Evolutionary conservation across 306 rosid genomes (phyloP).

Genomic region (Hippophae rhamnoides): DNA sequence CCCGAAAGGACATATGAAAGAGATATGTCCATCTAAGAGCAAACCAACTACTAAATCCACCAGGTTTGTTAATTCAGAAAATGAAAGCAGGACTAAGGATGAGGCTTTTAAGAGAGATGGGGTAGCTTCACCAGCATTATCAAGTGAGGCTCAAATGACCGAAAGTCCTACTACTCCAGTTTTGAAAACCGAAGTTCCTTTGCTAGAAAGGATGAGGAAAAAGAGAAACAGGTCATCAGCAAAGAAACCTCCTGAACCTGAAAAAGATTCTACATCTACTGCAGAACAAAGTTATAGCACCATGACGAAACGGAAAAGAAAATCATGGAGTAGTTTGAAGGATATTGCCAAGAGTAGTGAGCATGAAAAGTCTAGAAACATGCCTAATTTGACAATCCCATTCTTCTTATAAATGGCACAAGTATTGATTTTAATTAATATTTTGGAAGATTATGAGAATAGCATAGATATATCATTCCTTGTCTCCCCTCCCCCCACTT

Average conservation of each 20-base stretch:
- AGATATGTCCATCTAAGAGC: conserved; percentile 29
- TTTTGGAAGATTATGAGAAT: neutral
- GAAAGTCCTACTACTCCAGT: conserved; percentile 27
- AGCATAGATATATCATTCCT: neutral
- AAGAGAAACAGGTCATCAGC: conserved; percentile 25
- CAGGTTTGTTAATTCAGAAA: conserved; percentile 17
- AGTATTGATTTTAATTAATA: neutral
- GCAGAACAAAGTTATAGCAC: conserved; percentile 26
- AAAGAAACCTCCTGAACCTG: conserved; percentile 29
- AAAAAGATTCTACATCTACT: conserved; percentile 12
- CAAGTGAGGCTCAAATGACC: neutral
- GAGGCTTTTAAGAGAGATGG: conserved; percentile 15
- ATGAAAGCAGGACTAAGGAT: conserved; percentile 11
- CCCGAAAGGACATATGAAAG: conserved; percentile 45
- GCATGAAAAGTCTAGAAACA: conserved; percentile 11
- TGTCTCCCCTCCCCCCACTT: too few relatives aligned
- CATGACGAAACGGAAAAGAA: conserved; percentile 43
- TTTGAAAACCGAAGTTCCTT: conserved; percentile 5
- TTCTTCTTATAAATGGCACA: conserved; percentile 21
- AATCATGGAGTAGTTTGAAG: conserved; percentile 74
- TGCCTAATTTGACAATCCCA: conserved; percentile 33
- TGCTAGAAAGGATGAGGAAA: conserved; percentile 38
- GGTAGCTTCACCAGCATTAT: conserved; percentile 10
- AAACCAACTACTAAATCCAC: conserved; percentile 17
- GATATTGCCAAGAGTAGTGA: conserved; percentile 41